Evolutionary conservation across 768 basidiomycete species (phyloP).

Genomic region (Boletus vinaceobasis): DNA sequence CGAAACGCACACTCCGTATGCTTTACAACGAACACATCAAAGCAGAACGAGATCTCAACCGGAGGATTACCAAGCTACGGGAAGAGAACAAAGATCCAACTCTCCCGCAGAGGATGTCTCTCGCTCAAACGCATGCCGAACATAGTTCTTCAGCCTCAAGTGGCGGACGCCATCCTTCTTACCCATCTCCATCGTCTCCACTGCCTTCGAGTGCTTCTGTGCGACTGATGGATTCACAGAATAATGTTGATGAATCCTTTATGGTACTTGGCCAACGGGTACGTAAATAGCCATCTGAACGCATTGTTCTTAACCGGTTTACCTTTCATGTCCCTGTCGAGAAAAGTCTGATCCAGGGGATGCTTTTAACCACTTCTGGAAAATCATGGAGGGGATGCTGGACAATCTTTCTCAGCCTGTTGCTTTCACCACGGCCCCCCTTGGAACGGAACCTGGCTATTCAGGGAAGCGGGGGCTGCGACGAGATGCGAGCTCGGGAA

Average conservation of each 20-base stretch:
- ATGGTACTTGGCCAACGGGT: conserved; percentile 84
- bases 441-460: conserved; percentile 41
- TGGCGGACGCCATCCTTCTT: conserved; percentile 11
- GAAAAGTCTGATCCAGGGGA: conserved; percentile 75
- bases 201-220: conserved; percentile 39
- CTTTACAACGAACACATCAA: conserved; percentile 73
- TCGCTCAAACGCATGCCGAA: conserved; percentile 22
- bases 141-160: conserved; percentile 18
- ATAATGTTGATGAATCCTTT: conserved; percentile 81
- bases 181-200: conserved; percentile 43
- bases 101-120: conserved; percentile 57
- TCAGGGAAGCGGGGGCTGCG: conserved; percentile 27
- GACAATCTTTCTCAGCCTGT: conserved; percentile 79
- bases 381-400: conserved; percentile 80
- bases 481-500: conserved; percentile 54
- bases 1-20: conserved; percentile 73
- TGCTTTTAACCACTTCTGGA: conserved; percentile 88
- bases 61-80: conserved; percentile 65
- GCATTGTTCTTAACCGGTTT: conserved; percentile 1
- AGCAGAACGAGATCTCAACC: conserved; percentile 65
- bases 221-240: conserved; percentile 47
- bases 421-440: conserved; percentile 79
- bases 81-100: conserved; percentile 77
- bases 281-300: conserved; percentile 15
- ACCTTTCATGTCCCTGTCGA: neutral